Evolutionary conservation across 169 alveolate genomes (phyloP).

Genomic region (Cryptosporidium baileyi): DNA sequence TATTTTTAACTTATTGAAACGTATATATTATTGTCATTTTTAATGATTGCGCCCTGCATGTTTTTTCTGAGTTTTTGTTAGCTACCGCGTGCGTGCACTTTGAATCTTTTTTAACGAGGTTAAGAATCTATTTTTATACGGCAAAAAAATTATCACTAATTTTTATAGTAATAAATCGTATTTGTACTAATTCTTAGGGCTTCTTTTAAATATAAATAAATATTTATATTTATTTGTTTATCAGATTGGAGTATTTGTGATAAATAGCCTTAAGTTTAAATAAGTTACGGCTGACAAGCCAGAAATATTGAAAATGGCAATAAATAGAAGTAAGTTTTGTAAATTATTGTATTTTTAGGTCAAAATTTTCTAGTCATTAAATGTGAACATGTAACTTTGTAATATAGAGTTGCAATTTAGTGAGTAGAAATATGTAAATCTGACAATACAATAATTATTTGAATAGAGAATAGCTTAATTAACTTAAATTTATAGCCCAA

Average conservation of each 20-base stretch:
- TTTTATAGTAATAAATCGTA: neutral
- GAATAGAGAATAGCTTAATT: neutral
- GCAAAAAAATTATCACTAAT: neutral
- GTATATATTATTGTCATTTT: too few species aligned
- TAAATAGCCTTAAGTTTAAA: neutral
- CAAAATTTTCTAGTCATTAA: too few species aligned
- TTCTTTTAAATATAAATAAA: neutral
- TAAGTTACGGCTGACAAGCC: slow-evolving; percentile 1
- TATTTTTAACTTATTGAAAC: too few species aligned
- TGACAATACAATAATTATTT: neutral
- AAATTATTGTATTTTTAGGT: neutral
- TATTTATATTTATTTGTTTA: neutral
- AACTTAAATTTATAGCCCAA: slow-evolving; percentile 14
- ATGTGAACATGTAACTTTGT: too few species aligned
- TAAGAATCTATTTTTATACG: slow-evolving; percentile 54
- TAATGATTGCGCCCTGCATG: neutral
- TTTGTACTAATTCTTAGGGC: neutral
- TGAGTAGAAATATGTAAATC: too few species aligned
- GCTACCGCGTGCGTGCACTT: slow-evolving; percentile 55
- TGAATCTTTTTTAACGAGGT: slow-evolving; percentile 55
- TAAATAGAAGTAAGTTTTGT: slow-evolving; percentile 36
- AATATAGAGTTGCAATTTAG: too few species aligned
- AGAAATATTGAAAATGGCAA: slow-evolving; percentile 14
- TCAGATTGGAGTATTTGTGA: neutral
- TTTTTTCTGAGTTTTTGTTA: neutral